Conservation (phyloP, 2,329 filamentous ascomycete species). For the Endothia cerciana region DNA sequence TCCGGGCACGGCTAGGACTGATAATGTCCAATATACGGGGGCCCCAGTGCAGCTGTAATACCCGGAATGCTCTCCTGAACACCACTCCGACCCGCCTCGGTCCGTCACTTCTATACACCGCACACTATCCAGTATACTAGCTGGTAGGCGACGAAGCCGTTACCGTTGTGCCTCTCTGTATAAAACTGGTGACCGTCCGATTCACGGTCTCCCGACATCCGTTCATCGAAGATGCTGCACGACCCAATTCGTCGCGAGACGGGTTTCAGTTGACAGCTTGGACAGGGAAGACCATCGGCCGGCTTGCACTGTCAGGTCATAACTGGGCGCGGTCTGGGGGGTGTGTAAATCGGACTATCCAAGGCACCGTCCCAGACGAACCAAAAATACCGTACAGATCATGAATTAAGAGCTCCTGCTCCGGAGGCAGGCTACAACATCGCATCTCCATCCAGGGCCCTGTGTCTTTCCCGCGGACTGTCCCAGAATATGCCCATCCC, state of each 20-base stretch:
- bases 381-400: slow-evolving; percentile 1
- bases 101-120: too few relatives aligned
- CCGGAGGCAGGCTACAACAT: not conserved
- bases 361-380: not conserved
- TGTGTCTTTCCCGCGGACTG: not conserved
- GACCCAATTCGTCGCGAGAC: not conserved
- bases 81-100: too few relatives aligned
- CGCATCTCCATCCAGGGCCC: not conserved
- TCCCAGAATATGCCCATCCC: not conserved
- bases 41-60: too few relatives aligned
- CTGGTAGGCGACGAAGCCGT: too few relatives aligned
- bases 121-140: too few relatives aligned
- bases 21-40: too few relatives aligned
- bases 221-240: not conserved
- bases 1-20: too few relatives aligned
- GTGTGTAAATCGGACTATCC: not conserved
- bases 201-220: too few relatives aligned
- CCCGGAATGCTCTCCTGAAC: too few relatives aligned
- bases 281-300: not conserved
- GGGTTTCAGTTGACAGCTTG: not conserved
- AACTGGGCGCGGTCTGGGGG: not conserved
- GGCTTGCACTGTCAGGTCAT: not conserved
- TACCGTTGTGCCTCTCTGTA: too few relatives aligned
- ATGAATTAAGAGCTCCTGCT: not conserved
- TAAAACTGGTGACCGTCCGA: too few relatives aligned